phyloP scores from a whole-genome alignment of 1,139 yeast genomes.

The Yamadazyma aaseri region DNA sequence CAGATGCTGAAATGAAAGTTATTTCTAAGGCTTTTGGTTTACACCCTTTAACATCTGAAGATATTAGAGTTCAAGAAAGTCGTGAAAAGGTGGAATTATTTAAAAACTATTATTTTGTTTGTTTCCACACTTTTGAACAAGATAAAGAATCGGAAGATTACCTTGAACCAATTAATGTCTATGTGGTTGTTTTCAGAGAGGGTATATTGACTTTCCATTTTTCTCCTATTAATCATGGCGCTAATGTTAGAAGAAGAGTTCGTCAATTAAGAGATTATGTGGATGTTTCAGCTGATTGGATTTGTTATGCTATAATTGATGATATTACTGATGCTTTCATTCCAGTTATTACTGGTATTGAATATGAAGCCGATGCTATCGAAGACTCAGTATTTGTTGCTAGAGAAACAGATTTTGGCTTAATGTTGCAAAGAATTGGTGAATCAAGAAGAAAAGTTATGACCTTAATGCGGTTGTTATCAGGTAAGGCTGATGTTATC shows the following conservation, averaged over 20 bases:
- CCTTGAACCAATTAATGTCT: conserved; percentile 83
- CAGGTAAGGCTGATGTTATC: conserved; percentile 96
- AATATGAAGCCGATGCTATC: conserved; percentile 87
- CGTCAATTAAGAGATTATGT: conserved; percentile 88
- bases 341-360: conserved; percentile 83
- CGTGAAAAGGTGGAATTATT: conserved; percentile 83
- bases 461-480: conserved; percentile 85
- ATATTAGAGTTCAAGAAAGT: conserved; percentile 80
- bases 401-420: conserved; percentile 54
- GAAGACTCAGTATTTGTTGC: conserved; percentile 65
- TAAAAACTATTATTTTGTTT: conserved; percentile 72
- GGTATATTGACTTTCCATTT: conserved; percentile 88
- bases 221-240: conserved; percentile 76
- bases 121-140: conserved; percentile 80
- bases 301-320: conserved; percentile 89
- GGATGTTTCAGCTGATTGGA: conserved; percentile 87
- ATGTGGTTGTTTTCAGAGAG: conserved; percentile 80
- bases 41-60: conserved; percentile 83
- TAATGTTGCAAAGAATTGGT: conserved; percentile 79
- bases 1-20: conserved; percentile 66
- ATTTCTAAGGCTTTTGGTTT: conserved; percentile 70
- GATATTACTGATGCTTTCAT: conserved; percentile 94
- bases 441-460: conserved; percentile 87
- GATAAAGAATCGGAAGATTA: conserved; percentile 77
- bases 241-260: conserved; percentile 87